Evolutionary conservation across 2,329 filamentous ascomycete genomes (phyloP), one percentile per base, ranked within the genome.

Genomic region (Hymenoscyphus linearis): DNA sequence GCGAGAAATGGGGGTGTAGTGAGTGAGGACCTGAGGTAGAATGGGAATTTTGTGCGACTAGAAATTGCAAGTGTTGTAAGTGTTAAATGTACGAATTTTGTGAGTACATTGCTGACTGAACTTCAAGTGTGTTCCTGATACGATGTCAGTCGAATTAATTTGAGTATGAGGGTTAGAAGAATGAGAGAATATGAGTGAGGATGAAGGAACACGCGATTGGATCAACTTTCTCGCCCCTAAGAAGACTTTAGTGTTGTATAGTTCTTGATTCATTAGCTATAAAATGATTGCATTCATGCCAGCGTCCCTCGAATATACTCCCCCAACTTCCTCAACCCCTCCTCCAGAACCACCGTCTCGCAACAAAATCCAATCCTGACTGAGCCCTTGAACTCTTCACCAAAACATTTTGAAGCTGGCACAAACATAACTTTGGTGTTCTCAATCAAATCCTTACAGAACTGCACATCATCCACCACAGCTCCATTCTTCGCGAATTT

Each of bases 341-440:
- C 80, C 68, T 83, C 78, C 58, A 96, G 70, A n/a, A 90, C 80
- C 14, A 85, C 80, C 0, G 88, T 92, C 67, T 87, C 81, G 69
- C 85, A 87, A 1, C 87, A 89, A 74, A 88, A 95, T 0, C 91
- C 90, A 64, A 96, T 81, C 62, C 91, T 80, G 25, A 96, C 86
- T 74, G 85, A 93, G 2, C 91, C 91, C 66, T 81, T 79, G 69
- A 90, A 93, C 53, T 90, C 86, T 44, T 78, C 74, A 0, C 91
- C 91, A 73, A 96, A 96, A 67, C 87, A 91, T 50, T 79, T 80
- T 54, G 84, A 85, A 0, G 89, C 91, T 0, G 91, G 91, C 10
- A 91, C 78, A 62, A 95, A 79, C 78, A 95, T 80, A 5, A 92
- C 88, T 18, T 89, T 89, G 0, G 82, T 87, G 74, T 86, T 82